Evolutionary conservation across 805 yeast species (phyloP), one percentile per base, ranked within the genome.

Genomic region (Sungouiozyma intestinalis): DNA sequence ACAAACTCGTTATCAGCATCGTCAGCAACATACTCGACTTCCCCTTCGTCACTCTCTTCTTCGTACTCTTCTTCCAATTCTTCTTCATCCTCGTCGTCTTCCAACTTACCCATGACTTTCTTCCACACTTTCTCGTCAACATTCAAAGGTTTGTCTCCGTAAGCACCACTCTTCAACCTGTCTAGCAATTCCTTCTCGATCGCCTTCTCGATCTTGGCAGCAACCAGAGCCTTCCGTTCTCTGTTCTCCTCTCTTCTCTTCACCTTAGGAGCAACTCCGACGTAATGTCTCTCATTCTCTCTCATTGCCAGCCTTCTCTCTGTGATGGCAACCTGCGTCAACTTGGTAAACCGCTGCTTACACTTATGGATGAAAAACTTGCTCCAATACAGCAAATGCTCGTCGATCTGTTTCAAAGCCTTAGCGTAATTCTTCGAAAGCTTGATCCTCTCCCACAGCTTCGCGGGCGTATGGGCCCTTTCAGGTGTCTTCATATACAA

Each of bases 81-180:
- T 32, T 65, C 68, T 24, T 67, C 58, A 36, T 71, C 79, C 38
- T 77, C 77, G 46, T 81, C 85, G 39, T 76, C 79, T 48, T 82
- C 90, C 53, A 81, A 82, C 44, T 80, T 79, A 47, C 88, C 87
- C 68, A 92, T 75, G 18, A 92, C 94, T 68, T 80, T 85, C 73
- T 82, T 81, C 98, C 98, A 92, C 46, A 92, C 78, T 66, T 81
- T 81, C 57, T 90, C 96, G 55, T 92, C 97, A 32, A 92, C 97
- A 57, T 92, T 92, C 59, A 92, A 71, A 43, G 98, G 98, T 64
- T 90, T 85, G 59, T 92, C 97, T 50, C 98, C 98, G 60, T 92
- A 92, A 2, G 97, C 97, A 47, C 98, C 98, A 57, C 90, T 79
- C 77, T 92, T 92, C 58, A 92, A 75, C 65, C 98, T 79, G 42